Evolutionary conservation across 768 basidiomycete species (phyloP), one percentile per base, ranked within the genome.

Genomic region (Gyrodon lividus): DNA sequence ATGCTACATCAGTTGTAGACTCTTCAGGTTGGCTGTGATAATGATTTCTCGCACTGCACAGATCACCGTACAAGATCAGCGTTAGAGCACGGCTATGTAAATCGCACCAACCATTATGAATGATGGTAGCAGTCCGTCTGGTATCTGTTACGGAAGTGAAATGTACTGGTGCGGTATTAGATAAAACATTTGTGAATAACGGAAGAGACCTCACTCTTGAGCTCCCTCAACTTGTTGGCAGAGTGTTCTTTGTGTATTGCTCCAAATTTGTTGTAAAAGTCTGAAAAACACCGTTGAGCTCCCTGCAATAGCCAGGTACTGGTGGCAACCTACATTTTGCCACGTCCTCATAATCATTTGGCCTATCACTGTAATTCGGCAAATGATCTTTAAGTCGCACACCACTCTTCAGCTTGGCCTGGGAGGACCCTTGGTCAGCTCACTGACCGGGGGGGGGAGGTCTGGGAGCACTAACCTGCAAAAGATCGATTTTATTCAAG

Each of bases 91-190:
- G 6, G 14, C 17, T 20, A 2, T 45, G 44, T 46, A 31, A 40
- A 24, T 7, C 9, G 23, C 22, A 69, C 81, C 51, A 59, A 89
- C 89, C 88, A 54, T 78, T 79, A 30, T 81, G 72, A 59, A 92
- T 91, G 61, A 92, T 90, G 14, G 78, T 84, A 34, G 78, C 75
- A 33, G 89, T 92, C 57, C 77, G 74, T 64, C 79, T 77, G 52
- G 86, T 89, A 70, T 92, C 88, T n/a, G 84, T 89, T 43, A 92
- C 89, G 46, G 87, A 79, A 9, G 89, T 92, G 50, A 84, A 74
- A 67, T 92, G 89, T 48, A 88, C 89, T 92, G 55, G 34, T 31
- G 19, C 0, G 14, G 13, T 6, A 22, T 70, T 22, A 67, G 59
- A 48, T 23, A 26, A 20, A 14, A 19, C 4, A 20, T 2, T 13